Conservation (phyloP, 257 asterid genomes). For the Solanum acaule region DNA sequence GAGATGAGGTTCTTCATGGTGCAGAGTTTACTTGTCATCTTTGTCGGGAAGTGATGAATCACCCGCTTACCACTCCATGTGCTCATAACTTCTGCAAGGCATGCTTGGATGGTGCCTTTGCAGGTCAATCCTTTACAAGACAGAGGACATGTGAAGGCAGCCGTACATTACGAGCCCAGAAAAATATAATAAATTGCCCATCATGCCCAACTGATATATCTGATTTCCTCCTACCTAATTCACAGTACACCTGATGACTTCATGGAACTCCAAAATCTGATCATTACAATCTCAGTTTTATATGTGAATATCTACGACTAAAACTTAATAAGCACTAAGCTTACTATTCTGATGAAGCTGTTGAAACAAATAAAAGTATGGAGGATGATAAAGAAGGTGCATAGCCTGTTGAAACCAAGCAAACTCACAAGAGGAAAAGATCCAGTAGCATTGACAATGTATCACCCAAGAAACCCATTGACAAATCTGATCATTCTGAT, state of each 20-base stretch:
- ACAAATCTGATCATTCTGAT: conserved; percentile 1
- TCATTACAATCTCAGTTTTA: background rate
- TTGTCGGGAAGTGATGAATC: conserved; percentile 72
- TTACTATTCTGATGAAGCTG: conserved; percentile 15
- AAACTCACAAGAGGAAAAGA: conserved; percentile 16
- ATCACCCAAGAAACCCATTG: conserved; percentile 3
- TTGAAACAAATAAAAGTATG: conserved; percentile 7
- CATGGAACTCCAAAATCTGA: background rate
- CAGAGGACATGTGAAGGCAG: conserved; percentile 63
- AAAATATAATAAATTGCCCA: conserved; percentile 73
- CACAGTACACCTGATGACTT: background rate
- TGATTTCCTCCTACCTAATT: conserved; percentile 41
- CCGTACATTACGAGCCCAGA: conserved; percentile 53
- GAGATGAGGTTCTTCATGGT: background rate
- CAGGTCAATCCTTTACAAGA: conserved; percentile 52
- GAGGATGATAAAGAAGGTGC: conserved; percentile 16
- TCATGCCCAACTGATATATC: conserved; percentile 52
- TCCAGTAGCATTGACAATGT: background rate
- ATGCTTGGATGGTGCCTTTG: conserved; percentile 71
- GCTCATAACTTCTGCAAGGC: conserved; percentile 89
- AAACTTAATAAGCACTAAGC: background rate
- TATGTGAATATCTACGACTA: background rate
- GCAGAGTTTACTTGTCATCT: conserved; percentile 74
- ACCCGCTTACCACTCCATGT: conserved; percentile 81
- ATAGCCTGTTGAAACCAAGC: background rate